Evolutionary conservation across 2,329 filamentous ascomycete species (phyloP).

Genomic region (Trichoderma simmonsii): DNA sequence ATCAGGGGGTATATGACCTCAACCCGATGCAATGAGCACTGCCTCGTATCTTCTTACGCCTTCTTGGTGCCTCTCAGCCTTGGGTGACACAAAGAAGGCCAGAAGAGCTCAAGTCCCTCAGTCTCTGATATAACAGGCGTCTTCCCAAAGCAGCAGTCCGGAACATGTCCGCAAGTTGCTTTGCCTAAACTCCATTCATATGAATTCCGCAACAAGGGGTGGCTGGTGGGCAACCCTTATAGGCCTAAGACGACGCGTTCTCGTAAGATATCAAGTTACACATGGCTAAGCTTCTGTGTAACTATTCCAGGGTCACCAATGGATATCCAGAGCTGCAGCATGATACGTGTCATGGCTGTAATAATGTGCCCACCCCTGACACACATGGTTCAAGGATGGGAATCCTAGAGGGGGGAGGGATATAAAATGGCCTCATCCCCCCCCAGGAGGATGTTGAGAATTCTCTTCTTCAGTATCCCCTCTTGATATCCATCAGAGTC

Average conservation of each 20-base stretch:
- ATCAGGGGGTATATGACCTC: not conserved
- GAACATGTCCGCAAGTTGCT: not conserved
- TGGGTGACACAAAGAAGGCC: not conserved
- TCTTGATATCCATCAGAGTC: not conserved
- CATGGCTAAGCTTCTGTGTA: not conserved
- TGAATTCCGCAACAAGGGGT: not conserved
- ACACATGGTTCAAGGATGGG: not conserved
- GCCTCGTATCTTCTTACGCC: not conserved
- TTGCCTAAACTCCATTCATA: not conserved
- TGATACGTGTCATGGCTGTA: not conserved
- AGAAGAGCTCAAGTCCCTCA: not conserved
- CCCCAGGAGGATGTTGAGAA: not conserved
- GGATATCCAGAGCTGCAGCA: not conserved
- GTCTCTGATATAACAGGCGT: not conserved
- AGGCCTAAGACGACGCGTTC: not conserved
- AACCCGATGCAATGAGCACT: not conserved
- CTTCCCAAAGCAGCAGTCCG: not conserved
- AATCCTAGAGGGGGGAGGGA: not conserved
- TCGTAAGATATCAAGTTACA: constrained; percentile 15
- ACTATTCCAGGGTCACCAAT: constrained; percentile 1
- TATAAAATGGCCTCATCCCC: not conserved
- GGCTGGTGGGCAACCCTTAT: not conserved
- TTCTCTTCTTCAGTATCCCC: not conserved
- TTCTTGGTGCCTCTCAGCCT: not conserved
- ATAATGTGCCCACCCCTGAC: not conserved